Percentiles rank a stretch among this genome's conserved stretches.
Conservation (phyloP, 1,284 basidiomycete species). For the Cerioporus squamosus region DNA sequence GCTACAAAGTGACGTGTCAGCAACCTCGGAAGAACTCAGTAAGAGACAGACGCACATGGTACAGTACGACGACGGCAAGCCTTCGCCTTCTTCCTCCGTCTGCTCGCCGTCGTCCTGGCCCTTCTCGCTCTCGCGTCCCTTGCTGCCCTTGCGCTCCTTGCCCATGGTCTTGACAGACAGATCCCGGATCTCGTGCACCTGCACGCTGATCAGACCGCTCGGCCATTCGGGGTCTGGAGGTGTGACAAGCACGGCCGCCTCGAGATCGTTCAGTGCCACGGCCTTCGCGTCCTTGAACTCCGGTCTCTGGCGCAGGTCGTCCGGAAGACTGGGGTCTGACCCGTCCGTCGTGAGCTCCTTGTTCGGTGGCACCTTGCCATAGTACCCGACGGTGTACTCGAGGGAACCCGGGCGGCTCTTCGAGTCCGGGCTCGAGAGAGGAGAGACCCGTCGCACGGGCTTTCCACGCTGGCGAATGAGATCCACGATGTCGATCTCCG, state of each 20-base stretch:
- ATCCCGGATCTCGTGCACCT: conserved; percentile 55
- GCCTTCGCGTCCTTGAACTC: conserved; percentile 38
- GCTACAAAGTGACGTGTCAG: conserved; percentile 17
- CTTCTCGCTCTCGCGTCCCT: conserved; percentile 60
- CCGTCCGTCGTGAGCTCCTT: conserved; percentile 45
- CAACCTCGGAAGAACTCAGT: background rate
- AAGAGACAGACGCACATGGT: conserved; percentile 41
- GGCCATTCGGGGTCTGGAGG: conserved; percentile 64
- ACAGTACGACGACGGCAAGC: conserved; percentile 60
- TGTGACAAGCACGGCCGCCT: conserved; percentile 56
- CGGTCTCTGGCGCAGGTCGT: conserved; percentile 35
- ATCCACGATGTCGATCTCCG: conserved; percentile 37
- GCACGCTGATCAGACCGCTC: conserved; percentile 59
- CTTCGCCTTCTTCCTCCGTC: conserved; percentile 51
- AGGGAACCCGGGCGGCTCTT: conserved; percentile 33
- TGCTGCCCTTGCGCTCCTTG: conserved; percentile 46
- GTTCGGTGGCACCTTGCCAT: conserved; percentile 60
- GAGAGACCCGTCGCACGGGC: conserved; percentile 33
- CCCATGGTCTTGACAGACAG: conserved; percentile 31
- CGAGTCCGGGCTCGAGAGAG: conserved; percentile 34
- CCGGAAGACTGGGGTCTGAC: conserved; percentile 39
- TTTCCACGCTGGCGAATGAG: conserved; percentile 36
- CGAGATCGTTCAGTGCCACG: conserved; percentile 38
- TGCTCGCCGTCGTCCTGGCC: conserved; percentile 58
- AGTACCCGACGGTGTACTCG: conserved; percentile 64